Conservation (phyloP, 441 rosid species). For the Bruguiera hainesii region DNA sequence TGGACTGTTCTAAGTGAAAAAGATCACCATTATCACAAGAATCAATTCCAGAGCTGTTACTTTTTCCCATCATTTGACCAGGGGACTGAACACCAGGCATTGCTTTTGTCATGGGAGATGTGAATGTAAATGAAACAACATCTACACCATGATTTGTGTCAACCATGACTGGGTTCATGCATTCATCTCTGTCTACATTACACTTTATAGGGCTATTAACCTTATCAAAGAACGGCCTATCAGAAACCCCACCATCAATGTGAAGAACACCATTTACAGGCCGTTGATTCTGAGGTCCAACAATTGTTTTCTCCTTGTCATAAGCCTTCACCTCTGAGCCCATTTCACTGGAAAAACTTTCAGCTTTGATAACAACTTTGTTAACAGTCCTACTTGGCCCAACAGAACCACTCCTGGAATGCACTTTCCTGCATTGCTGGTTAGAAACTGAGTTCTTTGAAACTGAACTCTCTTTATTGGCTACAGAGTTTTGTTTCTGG, state of each 20-base stretch:
- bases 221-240: constrained; percentile 32
- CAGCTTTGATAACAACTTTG: constrained; percentile 42
- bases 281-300: constrained; percentile 36
- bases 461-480: constrained; percentile 31
- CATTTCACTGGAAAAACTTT: constrained; percentile 36
- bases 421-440: constrained; percentile 37
- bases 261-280: constrained; percentile 28
- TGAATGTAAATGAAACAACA: constrained; percentile 87
- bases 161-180: constrained; percentile 24
- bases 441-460: constrained; percentile 34
- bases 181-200: constrained; percentile 37
- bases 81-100: constrained; percentile 25
- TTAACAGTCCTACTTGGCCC: constrained; percentile 38
- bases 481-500: constrained; percentile 61
- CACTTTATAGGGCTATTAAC: constrained; percentile 40
- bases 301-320: constrained; percentile 43
- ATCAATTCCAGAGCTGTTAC: constrained; percentile 23
- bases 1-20: constrained; percentile 19
- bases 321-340: constrained; percentile 17
- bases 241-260: constrained; percentile 27
- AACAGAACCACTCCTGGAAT: constrained; percentile 28
- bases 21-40: constrained; percentile 23
- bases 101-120: constrained; percentile 65
- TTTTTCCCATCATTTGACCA: constrained; percentile 22
- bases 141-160: constrained; percentile 54